Evolutionary conservation across 192 early-diverging fungal genomes (phyloP).

Genomic region (Tieghemiomyces parasiticus): DNA sequence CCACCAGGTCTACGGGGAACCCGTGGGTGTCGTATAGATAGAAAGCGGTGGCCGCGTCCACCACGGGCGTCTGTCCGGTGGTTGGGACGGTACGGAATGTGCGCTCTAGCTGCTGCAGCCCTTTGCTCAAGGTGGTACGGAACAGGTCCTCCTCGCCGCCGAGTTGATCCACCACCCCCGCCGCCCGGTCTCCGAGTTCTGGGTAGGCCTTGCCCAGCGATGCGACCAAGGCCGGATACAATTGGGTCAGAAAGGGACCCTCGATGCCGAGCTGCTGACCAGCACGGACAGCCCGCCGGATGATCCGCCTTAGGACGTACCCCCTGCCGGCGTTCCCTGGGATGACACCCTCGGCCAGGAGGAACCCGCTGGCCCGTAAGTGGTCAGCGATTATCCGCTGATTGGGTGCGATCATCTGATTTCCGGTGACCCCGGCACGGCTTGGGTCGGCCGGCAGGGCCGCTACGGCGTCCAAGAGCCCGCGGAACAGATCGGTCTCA

Average conservation of each 20-base stretch:
- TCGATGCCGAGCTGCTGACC: constrained; percentile 36
- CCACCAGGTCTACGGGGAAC: constrained; percentile 38
- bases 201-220: constrained; percentile 27
- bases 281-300: constrained; percentile 36
- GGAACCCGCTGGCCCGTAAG: constrained; percentile 33
- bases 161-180: constrained; percentile 25
- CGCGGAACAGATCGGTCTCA: constrained; percentile 34
- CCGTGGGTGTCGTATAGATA: constrained; percentile 40
- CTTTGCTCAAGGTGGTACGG: constrained; percentile 28
- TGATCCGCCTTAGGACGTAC: constrained; percentile 41
- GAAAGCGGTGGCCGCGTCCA: constrained; percentile 32
- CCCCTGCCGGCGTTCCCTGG: constrained; percentile 38
- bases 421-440: constrained; percentile 20
- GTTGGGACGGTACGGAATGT: constrained; percentile 26
- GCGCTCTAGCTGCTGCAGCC: constrained; percentile 26
- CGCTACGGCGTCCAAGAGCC: constrained; percentile 25
- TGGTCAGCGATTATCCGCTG: constrained; percentile 41
- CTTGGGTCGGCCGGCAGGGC: constrained; percentile 16
- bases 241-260: constrained; percentile 31
- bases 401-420: constrained; percentile 17
- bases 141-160: constrained; percentile 31
- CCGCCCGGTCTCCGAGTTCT: constrained; percentile 22
- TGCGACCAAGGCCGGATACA: constrained; percentile 29
- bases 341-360: constrained; percentile 41
- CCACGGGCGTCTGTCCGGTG: constrained; percentile 15